A percentile compares a stretch with the other conserved stretches of the same genome.
phyloP scores from a whole-genome alignment of 2,329 filamentous ascomycete genomes.

The Onygenales sp. region DNA sequence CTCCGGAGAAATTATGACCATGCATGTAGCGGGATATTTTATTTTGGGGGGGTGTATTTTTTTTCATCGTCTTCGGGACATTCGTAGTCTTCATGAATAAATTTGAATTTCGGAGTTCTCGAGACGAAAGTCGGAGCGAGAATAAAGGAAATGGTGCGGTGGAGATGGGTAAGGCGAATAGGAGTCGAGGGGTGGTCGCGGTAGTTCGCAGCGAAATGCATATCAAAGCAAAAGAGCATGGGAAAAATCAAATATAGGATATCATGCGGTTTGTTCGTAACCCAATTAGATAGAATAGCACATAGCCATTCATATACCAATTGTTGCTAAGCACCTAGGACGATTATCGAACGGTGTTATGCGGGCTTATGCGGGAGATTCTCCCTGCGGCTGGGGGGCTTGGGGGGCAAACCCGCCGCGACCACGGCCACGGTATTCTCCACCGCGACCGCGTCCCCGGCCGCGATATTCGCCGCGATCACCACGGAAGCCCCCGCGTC shows the following conservation, averaged over 20 bases:
- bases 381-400: not conserved
- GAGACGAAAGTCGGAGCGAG: not conserved
- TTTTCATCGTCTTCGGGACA: not conserved
- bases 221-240: not conserved
- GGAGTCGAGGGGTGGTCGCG: not conserved
- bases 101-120: not conserved
- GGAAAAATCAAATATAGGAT: not conserved
- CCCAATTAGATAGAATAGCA: not conserved
- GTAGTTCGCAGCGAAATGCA: not conserved
- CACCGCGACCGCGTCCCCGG: constrained; percentile 26
- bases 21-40: not conserved
- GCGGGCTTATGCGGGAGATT: not conserved
- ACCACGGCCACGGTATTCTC: constrained; percentile 24
- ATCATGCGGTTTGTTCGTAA: not conserved
- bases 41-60: not conserved
- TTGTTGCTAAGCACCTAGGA: not conserved
- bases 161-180: not conserved
- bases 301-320: not conserved
- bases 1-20: not conserved
- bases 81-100: constrained; percentile 1
- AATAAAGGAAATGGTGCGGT: not conserved
- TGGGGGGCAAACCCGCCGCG: constrained; percentile 16
- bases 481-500: constrained; percentile 21
- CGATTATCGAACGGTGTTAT: not conserved
- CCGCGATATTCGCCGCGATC: constrained; percentile 25